Conservation (phyloP, 331 rosid genomes). For the Ulmus americana region DNA sequence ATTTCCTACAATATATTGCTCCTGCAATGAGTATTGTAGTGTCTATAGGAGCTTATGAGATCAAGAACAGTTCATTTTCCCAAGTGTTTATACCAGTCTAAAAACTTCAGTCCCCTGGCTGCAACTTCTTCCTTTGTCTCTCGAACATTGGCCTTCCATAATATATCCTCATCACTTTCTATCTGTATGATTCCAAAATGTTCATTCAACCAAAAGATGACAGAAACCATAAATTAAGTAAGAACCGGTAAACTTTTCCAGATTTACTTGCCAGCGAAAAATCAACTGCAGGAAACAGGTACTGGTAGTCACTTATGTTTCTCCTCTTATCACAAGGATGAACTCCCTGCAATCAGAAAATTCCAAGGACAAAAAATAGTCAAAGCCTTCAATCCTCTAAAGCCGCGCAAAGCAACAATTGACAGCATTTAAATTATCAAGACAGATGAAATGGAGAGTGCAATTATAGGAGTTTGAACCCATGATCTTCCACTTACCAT, state of each 20-base stretch:
- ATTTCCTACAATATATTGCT: not conserved
- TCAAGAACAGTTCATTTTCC: constrained; percentile 7
- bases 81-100: constrained; percentile 27
- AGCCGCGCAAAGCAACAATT: not conserved
- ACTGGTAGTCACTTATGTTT: constrained; percentile 33
- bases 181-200: constrained; percentile 21
- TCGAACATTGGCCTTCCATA: constrained; percentile 41
- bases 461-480: too few species aligned
- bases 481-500: too few species aligned
- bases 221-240: constrained; percentile 3
- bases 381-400: not conserved
- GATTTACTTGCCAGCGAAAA: constrained; percentile 38
- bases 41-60: constrained; percentile 1
- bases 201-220: not conserved
- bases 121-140: constrained; percentile 40
- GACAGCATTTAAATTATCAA: not conserved
- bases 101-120: constrained; percentile 37
- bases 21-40: not conserved
- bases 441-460: not conserved
- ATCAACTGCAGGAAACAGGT: constrained; percentile 41
- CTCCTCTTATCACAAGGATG: constrained; percentile 44
- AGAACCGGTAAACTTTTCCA: not conserved
- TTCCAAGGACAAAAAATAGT: not conserved
- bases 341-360: constrained; percentile 37
- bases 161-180: constrained; percentile 37